These are phyloP conservation scores for Hortiboletus flavorubellus DNA, from an alignment of 768 basidiomycete species.

Conservation along the genomic window DNA sequence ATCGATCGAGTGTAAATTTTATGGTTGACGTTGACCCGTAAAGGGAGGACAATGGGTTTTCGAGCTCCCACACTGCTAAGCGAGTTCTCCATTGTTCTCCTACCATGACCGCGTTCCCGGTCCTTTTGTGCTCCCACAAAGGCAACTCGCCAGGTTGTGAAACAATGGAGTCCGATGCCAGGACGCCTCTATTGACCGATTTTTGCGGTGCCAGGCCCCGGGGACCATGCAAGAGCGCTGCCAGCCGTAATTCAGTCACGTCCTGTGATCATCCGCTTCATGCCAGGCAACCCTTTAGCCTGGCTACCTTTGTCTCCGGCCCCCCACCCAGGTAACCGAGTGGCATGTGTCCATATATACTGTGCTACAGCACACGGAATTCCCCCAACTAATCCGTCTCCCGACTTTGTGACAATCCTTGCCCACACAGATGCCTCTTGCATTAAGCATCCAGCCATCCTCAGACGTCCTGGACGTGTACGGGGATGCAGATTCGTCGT, in stretches of 20 bases:
- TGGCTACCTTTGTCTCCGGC: slow-evolving; percentile 29
- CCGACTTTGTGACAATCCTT: slow-evolving; percentile 13
- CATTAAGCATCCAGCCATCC: slow-evolving; percentile 60
- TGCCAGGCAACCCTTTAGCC: slow-evolving; percentile 5
- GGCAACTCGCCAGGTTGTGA: slow-evolving; percentile 20
- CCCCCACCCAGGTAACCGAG: slow-evolving; percentile 28
- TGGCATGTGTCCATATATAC: slow-evolving; percentile 29
- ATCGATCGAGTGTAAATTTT: neutral
- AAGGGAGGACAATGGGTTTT: slow-evolving; percentile 16
- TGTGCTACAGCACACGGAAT: neutral
- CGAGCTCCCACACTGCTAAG: slow-evolving; percentile 11
- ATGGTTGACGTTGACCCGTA: neutral
- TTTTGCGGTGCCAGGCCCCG: neutral
- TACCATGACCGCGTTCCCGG: slow-evolving; percentile 9
- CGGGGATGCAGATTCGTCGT: slow-evolving; percentile 66
- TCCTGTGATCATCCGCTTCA: slow-evolving; percentile 3
- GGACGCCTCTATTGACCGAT: neutral
- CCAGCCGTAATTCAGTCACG: slow-evolving; percentile 1
- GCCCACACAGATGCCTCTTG: slow-evolving; percentile 56
- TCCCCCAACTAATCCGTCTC: slow-evolving; percentile 14
- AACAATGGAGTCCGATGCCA: slow-evolving; percentile 23
- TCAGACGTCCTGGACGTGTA: slow-evolving; percentile 61
- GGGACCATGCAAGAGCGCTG: neutral
- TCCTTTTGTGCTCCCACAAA: slow-evolving; percentile 29
- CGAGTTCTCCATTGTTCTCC: slow-evolving; percentile 31